Percentiles rank a stretch among this genome's conserved stretches.
Evolutionary conservation across 345 rosid genomes (phyloP).

Genomic region (Adansonia digitata): DNA sequence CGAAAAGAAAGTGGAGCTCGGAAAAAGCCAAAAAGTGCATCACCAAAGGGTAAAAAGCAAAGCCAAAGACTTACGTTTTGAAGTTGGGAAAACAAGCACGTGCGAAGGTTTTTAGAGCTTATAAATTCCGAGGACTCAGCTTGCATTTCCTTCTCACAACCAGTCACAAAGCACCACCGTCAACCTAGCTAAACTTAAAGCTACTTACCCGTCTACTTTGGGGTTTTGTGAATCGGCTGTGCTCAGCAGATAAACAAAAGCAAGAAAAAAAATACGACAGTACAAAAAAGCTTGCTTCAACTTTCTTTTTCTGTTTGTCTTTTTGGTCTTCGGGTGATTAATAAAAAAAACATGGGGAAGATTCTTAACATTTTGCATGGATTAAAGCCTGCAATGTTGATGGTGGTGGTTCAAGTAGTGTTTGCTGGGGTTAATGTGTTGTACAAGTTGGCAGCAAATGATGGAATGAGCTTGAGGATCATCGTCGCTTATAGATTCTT

Average conservation of each 20-base stretch:
- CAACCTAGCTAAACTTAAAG: background rate
- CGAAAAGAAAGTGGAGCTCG: background rate
- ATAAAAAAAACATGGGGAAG: background rate
- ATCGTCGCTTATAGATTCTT: slow-evolving; percentile 36
- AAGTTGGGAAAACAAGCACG: background rate
- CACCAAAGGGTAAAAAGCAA: background rate
- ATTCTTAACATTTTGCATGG: background rate
- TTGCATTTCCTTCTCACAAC: background rate
- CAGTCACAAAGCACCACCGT: background rate
- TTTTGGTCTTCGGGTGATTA: background rate
- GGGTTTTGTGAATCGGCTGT: background rate
- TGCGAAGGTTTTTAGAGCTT: background rate
- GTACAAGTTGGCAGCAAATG: slow-evolving; percentile 32
- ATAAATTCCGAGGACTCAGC: background rate
- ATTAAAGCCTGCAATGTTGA: slow-evolving; percentile 18
- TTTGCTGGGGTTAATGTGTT: slow-evolving; percentile 28
- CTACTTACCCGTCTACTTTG: background rate
- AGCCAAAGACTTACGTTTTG: background rate
- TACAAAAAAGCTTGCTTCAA: background rate
- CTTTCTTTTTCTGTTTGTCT: background rate
- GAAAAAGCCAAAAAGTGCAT: background rate
- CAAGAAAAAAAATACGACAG: too few species aligned
- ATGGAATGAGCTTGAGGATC: slow-evolving; percentile 36
- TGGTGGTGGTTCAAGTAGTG: slow-evolving; percentile 31
- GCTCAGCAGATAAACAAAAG: too few species aligned